Conservation (phyloP, 2,329 filamentous ascomycete species). For the Talaromyces funiculosus region DNA sequence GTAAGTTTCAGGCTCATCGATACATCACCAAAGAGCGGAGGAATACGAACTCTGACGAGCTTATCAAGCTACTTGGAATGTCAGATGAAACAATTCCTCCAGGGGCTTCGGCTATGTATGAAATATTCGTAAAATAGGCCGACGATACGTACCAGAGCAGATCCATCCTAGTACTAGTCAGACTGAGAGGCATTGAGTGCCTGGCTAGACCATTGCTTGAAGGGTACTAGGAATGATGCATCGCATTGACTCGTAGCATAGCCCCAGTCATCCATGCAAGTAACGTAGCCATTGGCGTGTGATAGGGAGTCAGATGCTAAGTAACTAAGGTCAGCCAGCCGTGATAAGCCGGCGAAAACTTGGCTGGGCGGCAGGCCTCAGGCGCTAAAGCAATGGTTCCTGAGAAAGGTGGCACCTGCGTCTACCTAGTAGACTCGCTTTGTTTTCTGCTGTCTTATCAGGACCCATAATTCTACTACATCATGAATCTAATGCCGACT, state of each 20-base stretch:
- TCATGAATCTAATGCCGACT: background rate
- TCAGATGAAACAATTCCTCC: background rate
- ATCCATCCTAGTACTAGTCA: no score
- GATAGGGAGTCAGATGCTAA: background rate
- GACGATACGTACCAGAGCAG: no score
- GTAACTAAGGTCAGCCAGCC: background rate
- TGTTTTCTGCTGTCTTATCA: background rate
- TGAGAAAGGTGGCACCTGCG: constrained; percentile 9
- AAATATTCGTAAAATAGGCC: no score
- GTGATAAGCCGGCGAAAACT: background rate
- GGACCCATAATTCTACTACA: background rate
- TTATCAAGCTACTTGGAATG: background rate
- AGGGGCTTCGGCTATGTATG: background rate
- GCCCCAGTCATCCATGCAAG: background rate
- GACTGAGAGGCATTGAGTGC: background rate
- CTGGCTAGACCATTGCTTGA: background rate
- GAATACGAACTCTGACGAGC: background rate
- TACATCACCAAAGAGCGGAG: no score
- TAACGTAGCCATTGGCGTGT: background rate
- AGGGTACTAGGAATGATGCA: background rate
- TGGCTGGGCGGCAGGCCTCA: background rate
- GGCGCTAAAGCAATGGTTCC: constrained; percentile 6
- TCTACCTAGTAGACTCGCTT: background rate
- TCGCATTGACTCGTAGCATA: background rate
- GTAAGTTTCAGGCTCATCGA: no score